Evolutionary conservation across 2,329 filamentous ascomycete genomes (phyloP), one percentile per base, ranked within the genome.

Genomic region (Aspergillus felis): DNA sequence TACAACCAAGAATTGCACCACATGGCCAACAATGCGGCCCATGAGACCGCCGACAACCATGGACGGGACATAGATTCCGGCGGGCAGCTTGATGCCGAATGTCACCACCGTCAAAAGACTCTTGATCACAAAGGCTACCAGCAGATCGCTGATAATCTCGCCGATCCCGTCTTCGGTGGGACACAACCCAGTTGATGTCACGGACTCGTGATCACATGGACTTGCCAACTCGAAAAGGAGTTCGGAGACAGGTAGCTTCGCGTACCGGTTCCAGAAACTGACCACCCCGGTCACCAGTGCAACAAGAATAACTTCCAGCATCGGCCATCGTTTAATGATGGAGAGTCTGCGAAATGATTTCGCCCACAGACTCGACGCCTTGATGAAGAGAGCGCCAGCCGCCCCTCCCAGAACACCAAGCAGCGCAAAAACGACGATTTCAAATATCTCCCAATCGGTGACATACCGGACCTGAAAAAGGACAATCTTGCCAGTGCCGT

Each of bases 1-100:
- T 56, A 95, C 80, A 5, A 93, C 91, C 53, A 90, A 75, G 75
- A 89, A 92, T 71, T 97, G 93, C 0, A 92, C 86, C 6, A 87
- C 74, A 71, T 97, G 94, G 1, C 94, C 94, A 12, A 96, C 84
- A 48, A 94, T 87, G 7, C 93, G 87, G 29, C 93, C 93, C 79
- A 96, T 87, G 20, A 99, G 79, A 68, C 94, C 94, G 62, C 94
- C 94, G 20, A 97, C 91, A 28, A 97, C 94, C 94, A 99, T 99
- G 66, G 93, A 97, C 3, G 94, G 94, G 1, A 99, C 92, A 67
- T 99, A 99, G 65, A 99, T 97, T 61, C 94, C 94, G 1, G 93
- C 92, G 9, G 94, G 94, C 0, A 97, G 87, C 81, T 97, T 97
- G 70, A 97, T 92, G 27, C 93, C 93, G 75, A 97, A 97, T 0